phyloP scores from a whole-genome alignment of 2,329 filamentous ascomycete genomes.

The Byssoonygena ceratinophila region DNA sequence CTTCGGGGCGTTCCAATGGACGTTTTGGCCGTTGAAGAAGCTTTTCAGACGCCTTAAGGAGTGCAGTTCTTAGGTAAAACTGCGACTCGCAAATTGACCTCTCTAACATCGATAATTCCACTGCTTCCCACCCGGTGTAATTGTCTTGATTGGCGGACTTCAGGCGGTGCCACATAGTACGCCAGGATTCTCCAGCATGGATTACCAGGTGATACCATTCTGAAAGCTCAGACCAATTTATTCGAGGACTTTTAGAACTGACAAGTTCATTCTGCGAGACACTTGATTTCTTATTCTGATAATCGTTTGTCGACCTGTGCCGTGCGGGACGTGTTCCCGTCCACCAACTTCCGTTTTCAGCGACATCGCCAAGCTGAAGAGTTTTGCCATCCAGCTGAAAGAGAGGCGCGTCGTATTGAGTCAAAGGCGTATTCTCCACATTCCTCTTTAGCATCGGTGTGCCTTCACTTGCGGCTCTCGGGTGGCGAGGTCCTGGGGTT shows the following conservation, averaged over 20 bases:
- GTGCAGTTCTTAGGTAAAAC: conserved; percentile 54
- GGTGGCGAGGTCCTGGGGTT: conserved; percentile 37
- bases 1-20: conserved; percentile 54
- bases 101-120: conserved; percentile 40
- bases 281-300: conserved; percentile 27
- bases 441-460: conserved; percentile 23
- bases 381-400: conserved; percentile 64
- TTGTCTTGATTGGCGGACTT: conserved; percentile 27
- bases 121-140: conserved; percentile 30
- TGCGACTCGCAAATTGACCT: conserved; percentile 51
- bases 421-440: background rate
- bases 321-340: conserved; percentile 47
- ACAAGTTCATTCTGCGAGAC: conserved; percentile 32
- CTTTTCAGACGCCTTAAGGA: conserved; percentile 69
- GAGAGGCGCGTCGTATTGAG: conserved; percentile 28
- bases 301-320: conserved; percentile 23
- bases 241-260: conserved; percentile 52
- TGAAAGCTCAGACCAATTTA: conserved; percentile 62
- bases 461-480: conserved; percentile 38
- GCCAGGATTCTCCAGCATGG: conserved; percentile 59
- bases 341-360: conserved; percentile 78
- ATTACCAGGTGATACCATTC: conserved; percentile 66
- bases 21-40: conserved; percentile 69
- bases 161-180: conserved; percentile 47
- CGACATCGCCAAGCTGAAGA: conserved; percentile 61